Evolutionary conservation across 371 early-diverging fungal genomes (phyloP).

Genomic region (Mucor plumbeus): DNA sequence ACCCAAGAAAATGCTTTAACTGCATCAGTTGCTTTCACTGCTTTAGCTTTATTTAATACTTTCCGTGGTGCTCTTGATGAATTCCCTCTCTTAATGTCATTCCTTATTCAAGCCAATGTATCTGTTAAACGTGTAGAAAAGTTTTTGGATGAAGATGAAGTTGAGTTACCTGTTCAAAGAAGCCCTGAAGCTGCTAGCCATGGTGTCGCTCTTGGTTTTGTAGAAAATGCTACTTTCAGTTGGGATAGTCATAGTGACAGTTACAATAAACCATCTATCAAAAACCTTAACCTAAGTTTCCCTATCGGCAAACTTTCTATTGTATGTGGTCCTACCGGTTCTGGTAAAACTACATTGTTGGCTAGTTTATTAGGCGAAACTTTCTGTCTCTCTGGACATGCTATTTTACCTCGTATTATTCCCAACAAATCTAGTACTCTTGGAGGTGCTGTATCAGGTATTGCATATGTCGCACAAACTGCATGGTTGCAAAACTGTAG

Average conservation of each 20-base stretch:
- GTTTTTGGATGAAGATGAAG: conserved; percentile 75
- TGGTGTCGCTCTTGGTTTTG: conserved; percentile 45
- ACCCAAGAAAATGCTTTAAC: conserved; percentile 59
- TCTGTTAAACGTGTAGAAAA: conserved; percentile 74
- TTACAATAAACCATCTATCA: conserved; percentile 47
- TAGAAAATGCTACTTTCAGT: conserved; percentile 56
- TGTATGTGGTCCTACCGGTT: conserved; percentile 80
- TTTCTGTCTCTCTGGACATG: conserved; percentile 48
- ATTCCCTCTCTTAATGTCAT: conserved; percentile 71
- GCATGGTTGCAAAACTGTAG: conserved; percentile 87
- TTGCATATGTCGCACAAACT: conserved; percentile 85
- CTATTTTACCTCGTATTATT: conserved; percentile 50
- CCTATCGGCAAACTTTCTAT: conserved; percentile 73
- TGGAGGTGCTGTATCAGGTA: conserved; percentile 53
- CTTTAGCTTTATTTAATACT: conserved; percentile 68
- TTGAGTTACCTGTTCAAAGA: conserved; percentile 33
- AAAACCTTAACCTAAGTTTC: conserved; percentile 63
- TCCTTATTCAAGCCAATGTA: conserved; percentile 72
- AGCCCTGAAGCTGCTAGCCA: conserved; percentile 3
- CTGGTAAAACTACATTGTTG: conserved; percentile 81
- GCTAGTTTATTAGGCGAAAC: conserved; percentile 69
- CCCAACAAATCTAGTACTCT: conserved; percentile 9
- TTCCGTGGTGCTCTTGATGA: conserved; percentile 74
- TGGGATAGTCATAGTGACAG: conserved; percentile 48
- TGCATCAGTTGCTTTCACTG: conserved; percentile 69